These are phyloP conservation scores for Oryza longistaminata DNA, from an alignment of 176 grass and related monocot genomes.

Conservation along the genomic window DNA sequence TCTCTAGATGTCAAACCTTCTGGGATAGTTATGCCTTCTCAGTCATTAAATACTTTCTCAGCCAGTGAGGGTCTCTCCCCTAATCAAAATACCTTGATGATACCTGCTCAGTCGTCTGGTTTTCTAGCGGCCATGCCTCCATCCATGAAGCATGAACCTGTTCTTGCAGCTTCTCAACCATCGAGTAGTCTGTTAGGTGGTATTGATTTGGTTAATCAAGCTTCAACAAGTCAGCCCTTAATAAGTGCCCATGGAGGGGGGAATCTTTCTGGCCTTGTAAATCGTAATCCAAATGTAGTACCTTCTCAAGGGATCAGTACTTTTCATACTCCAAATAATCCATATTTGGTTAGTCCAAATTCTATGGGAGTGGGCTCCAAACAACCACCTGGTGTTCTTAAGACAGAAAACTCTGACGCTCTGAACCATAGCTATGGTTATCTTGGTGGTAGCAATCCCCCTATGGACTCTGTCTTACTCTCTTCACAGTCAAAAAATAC, in stretches of 20 bases:
- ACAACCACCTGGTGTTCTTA: constrained; percentile 43
- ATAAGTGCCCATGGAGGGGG: constrained; percentile 43
- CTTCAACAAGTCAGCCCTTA: constrained; percentile 51
- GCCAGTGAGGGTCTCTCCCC: constrained; percentile 47
- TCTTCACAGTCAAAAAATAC: constrained; percentile 62
- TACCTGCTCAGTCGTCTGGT: constrained; percentile 55
- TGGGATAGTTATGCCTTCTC: constrained; percentile 73
- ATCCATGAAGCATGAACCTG: constrained; percentile 64
- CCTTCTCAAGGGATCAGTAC: constrained; percentile 53
- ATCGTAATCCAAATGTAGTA: constrained; percentile 42
- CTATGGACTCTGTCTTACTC: constrained; percentile 57
- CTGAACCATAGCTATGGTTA: constrained; percentile 55
- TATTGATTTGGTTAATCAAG: constrained; percentile 61
- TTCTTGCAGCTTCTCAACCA: constrained; percentile 45
- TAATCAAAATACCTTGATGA: constrained; percentile 63
- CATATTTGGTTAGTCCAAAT: constrained; percentile 48
- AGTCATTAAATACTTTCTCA: constrained; percentile 63
- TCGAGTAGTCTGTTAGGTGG: constrained; percentile 51
- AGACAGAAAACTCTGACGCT: constrained; percentile 46
- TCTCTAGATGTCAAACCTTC: constrained; percentile 79
- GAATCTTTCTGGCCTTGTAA: constrained; percentile 45
- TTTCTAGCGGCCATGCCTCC: constrained; percentile 49
- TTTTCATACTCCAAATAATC: constrained; percentile 52
- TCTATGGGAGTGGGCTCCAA: constrained; percentile 46
- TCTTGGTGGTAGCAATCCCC: constrained; percentile 24